Evolutionary conservation across 352 stramenopile genomes (phyloP).

Genomic region (Phytopythium montanum): DNA sequence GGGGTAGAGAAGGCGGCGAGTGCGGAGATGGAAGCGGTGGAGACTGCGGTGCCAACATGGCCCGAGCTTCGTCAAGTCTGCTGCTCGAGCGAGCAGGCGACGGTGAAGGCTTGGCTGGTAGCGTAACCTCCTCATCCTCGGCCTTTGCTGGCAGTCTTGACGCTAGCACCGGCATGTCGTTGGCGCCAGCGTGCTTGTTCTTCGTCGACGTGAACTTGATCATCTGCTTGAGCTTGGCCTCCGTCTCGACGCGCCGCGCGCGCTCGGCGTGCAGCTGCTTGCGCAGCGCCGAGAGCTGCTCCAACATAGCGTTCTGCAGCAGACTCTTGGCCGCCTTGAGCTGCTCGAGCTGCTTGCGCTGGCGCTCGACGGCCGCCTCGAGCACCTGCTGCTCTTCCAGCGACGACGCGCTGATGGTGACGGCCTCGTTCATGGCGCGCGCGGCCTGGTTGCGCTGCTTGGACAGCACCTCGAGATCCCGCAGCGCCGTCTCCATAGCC

Average conservation of each 20-base stretch:
- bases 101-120: neutral
- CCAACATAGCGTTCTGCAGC: slow-evolving; percentile 80
- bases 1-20: neutral
- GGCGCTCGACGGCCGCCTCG: slow-evolving; percentile 48
- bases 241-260: slow-evolving; percentile 57
- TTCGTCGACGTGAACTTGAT: slow-evolving; percentile 10
- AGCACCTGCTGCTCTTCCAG: slow-evolving; percentile 76
- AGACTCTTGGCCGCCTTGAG: slow-evolving; percentile 74
- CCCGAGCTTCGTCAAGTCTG: neutral
- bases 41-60: neutral
- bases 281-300: slow-evolving; percentile 67
- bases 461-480: slow-evolving; percentile 57
- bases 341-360: slow-evolving; percentile 70
- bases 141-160: neutral
- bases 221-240: slow-evolving; percentile 66
- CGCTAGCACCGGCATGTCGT: neutral
- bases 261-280: slow-evolving; percentile 77
- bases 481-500: slow-evolving; percentile 66
- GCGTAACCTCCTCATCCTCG: neutral
- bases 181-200: neutral
- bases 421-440: slow-evolving; percentile 80
- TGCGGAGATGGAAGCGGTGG: neutral
- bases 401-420: slow-evolving; percentile 77
- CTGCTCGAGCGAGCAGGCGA: neutral
- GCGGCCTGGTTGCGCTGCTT: slow-evolving; percentile 74